Conservation (phyloP, 2,329 filamentous ascomycete species). For the Aspergillus tamarii region DNA sequence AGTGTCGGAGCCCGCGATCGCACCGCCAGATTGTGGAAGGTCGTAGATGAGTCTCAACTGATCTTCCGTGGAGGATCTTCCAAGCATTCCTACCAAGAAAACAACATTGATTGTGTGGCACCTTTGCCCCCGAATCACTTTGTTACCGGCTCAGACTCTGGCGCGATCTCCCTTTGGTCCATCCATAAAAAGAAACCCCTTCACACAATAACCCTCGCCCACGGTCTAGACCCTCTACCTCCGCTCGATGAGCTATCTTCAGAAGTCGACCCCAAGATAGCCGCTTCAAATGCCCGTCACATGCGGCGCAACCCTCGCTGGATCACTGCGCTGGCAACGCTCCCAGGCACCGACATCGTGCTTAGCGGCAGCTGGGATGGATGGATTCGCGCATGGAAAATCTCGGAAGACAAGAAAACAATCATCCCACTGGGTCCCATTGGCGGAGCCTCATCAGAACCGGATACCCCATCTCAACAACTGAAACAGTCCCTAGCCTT, state of each 20-base stretch:
- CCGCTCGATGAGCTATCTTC: constrained; percentile 71
- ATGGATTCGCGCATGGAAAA: constrained; percentile 78
- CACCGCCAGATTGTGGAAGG: constrained; percentile 93
- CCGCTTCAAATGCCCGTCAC: constrained; percentile 45
- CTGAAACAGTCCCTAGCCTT: constrained; percentile 38
- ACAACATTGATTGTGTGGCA: constrained; percentile 87
- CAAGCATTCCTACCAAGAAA: constrained; percentile 64
- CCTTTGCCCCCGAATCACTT: constrained; percentile 91
- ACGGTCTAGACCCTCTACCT: constrained; percentile 78
- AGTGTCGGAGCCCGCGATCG: constrained; percentile 89
- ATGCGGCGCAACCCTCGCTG: constrained; percentile 72
- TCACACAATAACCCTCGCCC: constrained; percentile 75
- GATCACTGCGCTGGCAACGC: constrained; percentile 83
- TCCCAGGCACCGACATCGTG: constrained; percentile 89
- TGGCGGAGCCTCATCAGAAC: constrained; percentile 41
- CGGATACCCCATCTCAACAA: constrained; percentile 37
- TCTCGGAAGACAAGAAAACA: constrained; percentile 79
- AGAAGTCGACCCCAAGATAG: constrained; percentile 65
- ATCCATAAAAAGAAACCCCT: constrained; percentile 94
- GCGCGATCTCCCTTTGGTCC: constrained; percentile 83
- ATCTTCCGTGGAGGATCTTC: constrained; percentile 81
- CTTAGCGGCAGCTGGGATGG: constrained; percentile 96
- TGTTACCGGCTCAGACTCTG: constrained; percentile 92
- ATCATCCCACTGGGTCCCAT: constrained; percentile 74
- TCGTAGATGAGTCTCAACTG: constrained; percentile 90